Conservation (phyloP, 192 early-diverging fungal species). For the Coemansia sp. region DNA sequence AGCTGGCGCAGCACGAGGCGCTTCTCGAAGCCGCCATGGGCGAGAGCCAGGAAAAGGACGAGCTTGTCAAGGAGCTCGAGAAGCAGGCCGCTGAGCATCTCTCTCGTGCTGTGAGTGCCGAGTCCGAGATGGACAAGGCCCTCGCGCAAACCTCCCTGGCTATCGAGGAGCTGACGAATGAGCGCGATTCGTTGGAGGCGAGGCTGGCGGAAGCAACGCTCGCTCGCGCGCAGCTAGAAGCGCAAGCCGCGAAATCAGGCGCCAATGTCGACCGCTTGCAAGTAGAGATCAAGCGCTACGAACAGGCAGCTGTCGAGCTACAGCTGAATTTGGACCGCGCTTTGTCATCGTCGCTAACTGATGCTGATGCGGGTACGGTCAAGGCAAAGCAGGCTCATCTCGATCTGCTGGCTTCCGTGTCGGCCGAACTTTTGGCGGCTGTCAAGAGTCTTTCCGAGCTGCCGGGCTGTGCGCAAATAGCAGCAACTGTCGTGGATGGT, state of each 20-base stretch:
- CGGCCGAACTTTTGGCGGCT: conserved; percentile 4
- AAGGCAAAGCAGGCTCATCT: background rate
- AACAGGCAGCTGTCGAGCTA: conserved; percentile 9
- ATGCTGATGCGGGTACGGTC: background rate
- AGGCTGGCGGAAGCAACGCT: conserved; percentile 4
- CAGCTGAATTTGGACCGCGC: conserved; percentile 13
- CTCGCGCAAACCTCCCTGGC: background rate
- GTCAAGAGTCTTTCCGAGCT: conserved; percentile 8
- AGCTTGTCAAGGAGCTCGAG: conserved; percentile 18
- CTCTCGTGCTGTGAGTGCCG: conserved; percentile 8
- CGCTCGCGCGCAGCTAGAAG: conserved; percentile 1
- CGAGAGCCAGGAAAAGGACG: conserved; percentile 42
- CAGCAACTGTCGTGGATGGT: background rate
- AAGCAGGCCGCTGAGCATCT: conserved; percentile 6
- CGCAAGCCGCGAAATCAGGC: background rate
- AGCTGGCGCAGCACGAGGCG: conserved; percentile 15
- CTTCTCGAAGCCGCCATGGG: conserved; percentile 30
- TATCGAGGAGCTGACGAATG: background rate
- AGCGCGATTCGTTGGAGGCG: conserved; percentile 8
- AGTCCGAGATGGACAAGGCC: conserved; percentile 14
- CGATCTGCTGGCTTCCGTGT: background rate
- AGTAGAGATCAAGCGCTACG: conserved; percentile 7
- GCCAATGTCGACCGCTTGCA: conserved; percentile 8
- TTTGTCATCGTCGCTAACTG: background rate
- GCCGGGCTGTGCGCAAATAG: conserved; percentile 12